A percentile compares a stretch with the other conserved stretches of the same genome.
Conservation (phyloP, 306 rosid genomes). For the Erythrophleum fordii region DNA sequence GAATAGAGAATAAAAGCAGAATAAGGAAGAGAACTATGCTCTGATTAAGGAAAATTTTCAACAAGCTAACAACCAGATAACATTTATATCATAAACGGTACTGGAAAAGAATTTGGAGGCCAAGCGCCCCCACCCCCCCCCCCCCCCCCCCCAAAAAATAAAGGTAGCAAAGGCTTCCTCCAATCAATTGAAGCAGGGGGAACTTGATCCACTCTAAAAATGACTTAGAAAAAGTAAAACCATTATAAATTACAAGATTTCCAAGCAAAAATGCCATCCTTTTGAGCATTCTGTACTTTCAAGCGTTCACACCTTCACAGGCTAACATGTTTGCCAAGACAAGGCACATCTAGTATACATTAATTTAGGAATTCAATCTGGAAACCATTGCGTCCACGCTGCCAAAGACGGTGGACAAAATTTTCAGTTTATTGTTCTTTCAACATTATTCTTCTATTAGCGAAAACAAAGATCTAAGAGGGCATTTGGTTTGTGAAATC, state of each 20-base stretch:
- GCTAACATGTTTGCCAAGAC: not conserved
- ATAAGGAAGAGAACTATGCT: not conserved
- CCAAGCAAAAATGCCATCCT: not conserved
- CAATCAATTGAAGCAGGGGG: not conserved
- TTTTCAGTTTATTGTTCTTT: not conserved
- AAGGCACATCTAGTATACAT: not conserved
- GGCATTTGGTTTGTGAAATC: too few relatives aligned
- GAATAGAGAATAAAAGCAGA: not conserved
- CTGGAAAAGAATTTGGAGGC: not conserved
- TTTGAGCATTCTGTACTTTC: not conserved
- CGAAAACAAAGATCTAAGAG: not conserved
- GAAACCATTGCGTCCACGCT: not conserved
- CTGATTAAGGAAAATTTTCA: not conserved
- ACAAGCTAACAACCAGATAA: not conserved
- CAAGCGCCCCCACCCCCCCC: not conserved
- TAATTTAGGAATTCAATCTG: not conserved
- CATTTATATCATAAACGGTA: not conserved
- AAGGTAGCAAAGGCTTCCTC: not conserved
- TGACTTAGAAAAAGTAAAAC: not conserved
- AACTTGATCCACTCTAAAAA: not conserved
- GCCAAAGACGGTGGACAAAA: not conserved
- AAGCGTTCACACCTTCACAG: not conserved
- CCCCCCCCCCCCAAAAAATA: not conserved
- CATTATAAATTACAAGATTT: not conserved
- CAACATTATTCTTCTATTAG: not conserved